Evolutionary conservation across 1,139 yeast species (phyloP).

Genomic region (Zhuliangozyma parablackwelliae): DNA sequence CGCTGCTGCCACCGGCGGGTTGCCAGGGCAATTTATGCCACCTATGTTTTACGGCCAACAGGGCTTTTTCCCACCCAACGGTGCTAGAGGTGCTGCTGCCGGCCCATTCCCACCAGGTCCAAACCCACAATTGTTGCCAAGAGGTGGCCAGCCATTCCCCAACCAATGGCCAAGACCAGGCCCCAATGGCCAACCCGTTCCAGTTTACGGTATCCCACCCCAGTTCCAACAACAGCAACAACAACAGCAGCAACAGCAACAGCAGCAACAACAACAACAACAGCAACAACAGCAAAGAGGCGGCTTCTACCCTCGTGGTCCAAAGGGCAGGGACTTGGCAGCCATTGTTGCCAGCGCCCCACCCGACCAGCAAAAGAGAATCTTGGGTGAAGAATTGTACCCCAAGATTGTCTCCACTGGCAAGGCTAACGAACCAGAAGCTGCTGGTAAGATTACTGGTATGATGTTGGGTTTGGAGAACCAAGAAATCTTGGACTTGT

Average conservation of each 20-base stretch:
- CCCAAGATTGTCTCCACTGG: conserved; percentile 91
- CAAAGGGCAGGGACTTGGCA: conserved; percentile 43
- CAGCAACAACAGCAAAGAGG: conserved; percentile 24
- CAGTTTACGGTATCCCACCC: conserved; percentile 82
- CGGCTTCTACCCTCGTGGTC: conserved; percentile 44
- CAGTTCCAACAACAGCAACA: conserved; percentile 27
- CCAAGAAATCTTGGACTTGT: conserved; percentile 82
- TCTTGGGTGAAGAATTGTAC: conserved; percentile 96
- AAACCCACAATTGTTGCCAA: conserved; percentile 87
- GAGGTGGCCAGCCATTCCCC: conserved; percentile 57
- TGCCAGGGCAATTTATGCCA: conserved; percentile 94
- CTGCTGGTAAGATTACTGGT: conserved; percentile 99
- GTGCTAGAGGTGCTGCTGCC: conserved; percentile 60
- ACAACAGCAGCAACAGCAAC: conserved; percentile 31
- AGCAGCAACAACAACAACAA: conserved; percentile 10
- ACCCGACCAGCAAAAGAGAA: conserved; percentile 92
- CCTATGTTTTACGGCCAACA: conserved; percentile 93
- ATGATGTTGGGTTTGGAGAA: conserved; percentile 97
- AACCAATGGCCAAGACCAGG: conserved; percentile 67
- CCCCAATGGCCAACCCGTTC: conserved; percentile 77
- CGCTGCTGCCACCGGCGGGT: conserved; percentile 80
- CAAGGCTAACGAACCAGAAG: conserved; percentile 81
- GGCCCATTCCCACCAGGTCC: conserved; percentile 72
- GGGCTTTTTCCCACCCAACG: conserved; percentile 77
- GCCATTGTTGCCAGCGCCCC: conserved; percentile 62